Base-by-base conservation (phyloP, 2,329 filamentous ascomycete genomes). In the Neocucurbitaria cava region DNA sequence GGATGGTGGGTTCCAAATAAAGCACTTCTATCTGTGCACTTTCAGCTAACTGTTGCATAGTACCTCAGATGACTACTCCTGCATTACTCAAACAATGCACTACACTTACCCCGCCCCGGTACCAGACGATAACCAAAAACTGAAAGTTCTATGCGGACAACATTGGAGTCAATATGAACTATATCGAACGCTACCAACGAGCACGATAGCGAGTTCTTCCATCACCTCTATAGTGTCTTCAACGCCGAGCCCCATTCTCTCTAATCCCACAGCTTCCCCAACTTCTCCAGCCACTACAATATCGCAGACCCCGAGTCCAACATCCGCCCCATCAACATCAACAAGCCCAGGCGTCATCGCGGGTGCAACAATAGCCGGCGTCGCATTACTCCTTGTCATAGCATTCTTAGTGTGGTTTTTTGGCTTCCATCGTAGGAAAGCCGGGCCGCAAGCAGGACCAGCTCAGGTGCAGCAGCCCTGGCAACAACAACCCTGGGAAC, bases 381-480 rank as follows among this genome's bases (percentile, higher is more conserved):
- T 46, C 11, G 43, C 43, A 15, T 17, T 46, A 15, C 43, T 46
- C 10, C 18, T 46, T 4, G 43, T 46, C 4, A 11, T 46, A 20
- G 26, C 45, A 11, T 40, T 48, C 33, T 21, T 40, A 11, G 15
- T 48, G 3, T 48, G 33, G 31, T 46, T 35, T 33, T 52, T 44
- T 17, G 30, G 43, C 41, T 46, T 59, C 46, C 30, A 61, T 33
- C 30, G 59, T 46, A 63, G 59, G 46, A 59, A 54, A 31, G 30
- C 9, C 13, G 30, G 30, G 30, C 8, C 30, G 30, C 30, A 31
- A 11, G 30, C 13, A 15, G 30, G 4, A 31, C 30, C 30, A 31
- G 30, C 30, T 11, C 30, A 31, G 5, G 30, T 10, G 30, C 30
- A 31, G 30, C 30, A 31, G 13, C 30, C 9, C 8, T 15, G 13